Evolutionary conservation across 768 basidiomycete genomes (phyloP).

Genomic region (Russula ochroleuca): DNA sequence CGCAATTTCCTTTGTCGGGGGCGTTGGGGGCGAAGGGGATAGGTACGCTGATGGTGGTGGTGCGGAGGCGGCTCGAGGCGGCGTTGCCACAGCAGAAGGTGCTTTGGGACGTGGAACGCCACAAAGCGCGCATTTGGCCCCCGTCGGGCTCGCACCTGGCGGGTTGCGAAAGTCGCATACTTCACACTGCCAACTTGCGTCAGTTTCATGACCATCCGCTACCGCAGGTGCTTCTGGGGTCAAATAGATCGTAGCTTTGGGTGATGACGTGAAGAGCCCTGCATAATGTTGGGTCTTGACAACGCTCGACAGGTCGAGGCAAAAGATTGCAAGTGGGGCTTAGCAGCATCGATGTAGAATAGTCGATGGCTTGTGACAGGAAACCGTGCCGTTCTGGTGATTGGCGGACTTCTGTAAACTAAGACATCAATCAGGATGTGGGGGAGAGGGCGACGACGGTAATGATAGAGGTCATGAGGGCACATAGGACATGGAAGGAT

Average conservation of each 20-base stretch:
- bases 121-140: constrained; percentile 71
- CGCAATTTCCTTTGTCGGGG: constrained; percentile 44
- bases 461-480: not conserved
- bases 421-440: constrained; percentile 33
- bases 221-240: constrained; percentile 33
- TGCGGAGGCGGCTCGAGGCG: constrained; percentile 27
- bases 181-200: constrained; percentile 74
- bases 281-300: constrained; percentile 82
- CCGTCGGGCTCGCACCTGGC: constrained; percentile 65
- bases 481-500: not conserved
- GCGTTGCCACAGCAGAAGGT: constrained; percentile 30
- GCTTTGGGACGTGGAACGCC: constrained; percentile 61
- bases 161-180: constrained; percentile 87
- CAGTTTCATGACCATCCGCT: constrained; percentile 31
- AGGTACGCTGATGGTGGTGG: constrained; percentile 33
- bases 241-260: constrained; percentile 82
- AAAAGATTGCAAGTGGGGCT: constrained; percentile 52
- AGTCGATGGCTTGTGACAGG: constrained; percentile 81
- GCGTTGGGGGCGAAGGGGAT: constrained; percentile 41
- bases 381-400: constrained; percentile 69
- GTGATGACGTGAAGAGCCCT: constrained; percentile 82
- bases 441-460: not conserved
- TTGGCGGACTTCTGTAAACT: constrained; percentile 79
- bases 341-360: constrained; percentile 64
- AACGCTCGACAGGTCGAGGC: constrained; percentile 59